Percentiles rank a stretch among this genome's conserved stretches.
phyloP scores from a whole-genome alignment of 805 yeast genomes.

The Candida insectorum region DNA sequence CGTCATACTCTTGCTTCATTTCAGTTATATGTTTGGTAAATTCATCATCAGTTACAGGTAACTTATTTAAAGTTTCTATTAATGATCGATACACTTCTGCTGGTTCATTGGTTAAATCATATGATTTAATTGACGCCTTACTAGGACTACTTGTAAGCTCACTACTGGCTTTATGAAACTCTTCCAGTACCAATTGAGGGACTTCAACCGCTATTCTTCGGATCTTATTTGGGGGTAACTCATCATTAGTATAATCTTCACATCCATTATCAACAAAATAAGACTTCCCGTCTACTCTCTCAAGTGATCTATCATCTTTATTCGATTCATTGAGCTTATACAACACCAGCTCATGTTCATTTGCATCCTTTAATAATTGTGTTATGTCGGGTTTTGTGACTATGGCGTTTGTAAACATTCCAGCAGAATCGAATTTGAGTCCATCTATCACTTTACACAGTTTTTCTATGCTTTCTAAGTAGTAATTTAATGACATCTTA shows the following conservation, averaged over 20 bases:
- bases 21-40: constrained; percentile 29
- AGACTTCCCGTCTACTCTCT: constrained; percentile 49
- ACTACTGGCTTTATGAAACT: constrained; percentile 4
- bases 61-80: constrained; percentile 9
- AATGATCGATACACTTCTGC: constrained; percentile 7
- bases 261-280: constrained; percentile 30
- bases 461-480: constrained; percentile 31
- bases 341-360: constrained; percentile 47
- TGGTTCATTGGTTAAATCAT: constrained; percentile 5
- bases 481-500: constrained; percentile 15
- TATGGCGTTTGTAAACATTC: constrained; percentile 64
- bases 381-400: constrained; percentile 51
- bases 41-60: constrained; percentile 16
- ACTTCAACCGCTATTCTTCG: constrained; percentile 25
- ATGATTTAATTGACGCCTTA: constrained; percentile 1
- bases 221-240: constrained; percentile 18
- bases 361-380: constrained; percentile 57
- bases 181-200: constrained; percentile 16
- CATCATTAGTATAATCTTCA: constrained; percentile 18
- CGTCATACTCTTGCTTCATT: constrained; percentile 35
- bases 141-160: constrained; percentile 11
- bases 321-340: constrained; percentile 38
- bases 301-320: constrained; percentile 20
- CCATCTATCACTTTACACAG: constrained; percentile 38
- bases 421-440: constrained; percentile 52